Base-by-base conservation (phyloP, 306 rosid species). In the Erythrophleum fordii region DNA sequence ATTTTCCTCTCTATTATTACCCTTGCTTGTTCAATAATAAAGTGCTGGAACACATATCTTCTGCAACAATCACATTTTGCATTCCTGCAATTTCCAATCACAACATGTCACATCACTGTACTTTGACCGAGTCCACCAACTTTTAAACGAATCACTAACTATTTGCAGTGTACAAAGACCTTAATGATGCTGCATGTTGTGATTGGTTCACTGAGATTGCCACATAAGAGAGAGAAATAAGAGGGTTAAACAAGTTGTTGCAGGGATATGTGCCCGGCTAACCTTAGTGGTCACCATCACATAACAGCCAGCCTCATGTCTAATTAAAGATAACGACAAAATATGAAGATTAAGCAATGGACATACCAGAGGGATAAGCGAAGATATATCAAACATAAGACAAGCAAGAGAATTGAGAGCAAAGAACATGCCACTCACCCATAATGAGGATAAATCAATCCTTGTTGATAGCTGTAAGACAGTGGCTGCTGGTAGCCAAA, bases 401-500 rank as follows among this genome's bases (percentile, higher is more conserved):
- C 69, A 62, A 23, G 23, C 26, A 48, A 46, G 25, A 71, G 22
- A 64, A 17, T 31, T 4, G 46, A 59, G 28, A 26, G 58, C 66
- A 28, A 23, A n/a, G n/a, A 52, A 70, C 62, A 72, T 41, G 69
- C 39, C 22, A 86, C 98, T 87, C 66, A 95, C 98, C 97, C 97
- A 59, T 92, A 91, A 51, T 92, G 92, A 75, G 98, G 97, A 90
- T 89, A 91, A 81, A 88, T 75, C 75, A 95, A 68, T 73, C 97
- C 97, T 82, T 90, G 97, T 58, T 88, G 97, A 81, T 95, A 92
- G 85, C 80, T 78, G 78, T 92, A 91, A 35, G 97, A 77, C 80
- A 89, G 78, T n/a, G 97, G 95, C 55, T 95, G 98, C 83, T 91
- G 98, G 79, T 90, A 95, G 83, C 97, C 97, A 82, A 81, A 85